Conservation (phyloP, 148 eudicot species). For the Vaccinium darrowii region DNA sequence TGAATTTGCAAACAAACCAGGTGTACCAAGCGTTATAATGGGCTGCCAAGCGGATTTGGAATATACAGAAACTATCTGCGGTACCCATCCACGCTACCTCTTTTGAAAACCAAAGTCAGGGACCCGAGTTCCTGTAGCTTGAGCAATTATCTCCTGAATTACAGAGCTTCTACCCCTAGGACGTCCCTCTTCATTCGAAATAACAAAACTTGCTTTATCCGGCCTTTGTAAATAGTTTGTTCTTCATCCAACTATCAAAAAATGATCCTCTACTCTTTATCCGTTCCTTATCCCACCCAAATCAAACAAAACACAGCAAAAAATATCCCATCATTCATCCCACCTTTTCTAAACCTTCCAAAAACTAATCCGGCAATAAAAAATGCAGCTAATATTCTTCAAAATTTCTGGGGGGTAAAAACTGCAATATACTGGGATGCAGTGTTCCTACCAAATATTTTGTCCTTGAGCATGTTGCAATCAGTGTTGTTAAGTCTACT, state of each 20-base stretch:
- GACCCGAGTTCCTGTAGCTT: not conserved
- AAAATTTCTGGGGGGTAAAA: too few species aligned
- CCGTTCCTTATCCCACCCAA: not conserved
- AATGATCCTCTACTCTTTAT: not conserved
- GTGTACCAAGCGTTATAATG: not conserved
- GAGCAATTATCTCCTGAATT: not conserved
- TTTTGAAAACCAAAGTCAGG: not conserved
- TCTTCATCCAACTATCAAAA: not conserved
- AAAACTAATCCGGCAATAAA: not conserved
- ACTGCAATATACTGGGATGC: too few species aligned
- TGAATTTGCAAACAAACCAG: not conserved
- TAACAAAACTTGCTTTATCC: not conserved
- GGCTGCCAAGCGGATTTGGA: not conserved
- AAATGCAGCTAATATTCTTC: too few species aligned
- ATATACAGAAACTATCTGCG: not conserved
- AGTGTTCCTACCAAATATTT: too few species aligned
- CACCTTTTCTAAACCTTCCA: too few species aligned
- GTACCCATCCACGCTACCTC: not conserved
- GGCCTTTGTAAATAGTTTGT: not conserved
- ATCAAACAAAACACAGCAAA: not conserved
- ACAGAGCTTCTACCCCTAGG: not conserved
- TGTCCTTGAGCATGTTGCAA: too few species aligned
- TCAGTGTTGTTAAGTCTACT: too few species aligned
- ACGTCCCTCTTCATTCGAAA: not conserved
- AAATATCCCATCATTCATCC: too few species aligned